Evolutionary conservation across 2,329 filamentous ascomycete genomes (phyloP), one percentile per base, ranked within the genome.

Genomic region (Byssothecium circinans): DNA sequence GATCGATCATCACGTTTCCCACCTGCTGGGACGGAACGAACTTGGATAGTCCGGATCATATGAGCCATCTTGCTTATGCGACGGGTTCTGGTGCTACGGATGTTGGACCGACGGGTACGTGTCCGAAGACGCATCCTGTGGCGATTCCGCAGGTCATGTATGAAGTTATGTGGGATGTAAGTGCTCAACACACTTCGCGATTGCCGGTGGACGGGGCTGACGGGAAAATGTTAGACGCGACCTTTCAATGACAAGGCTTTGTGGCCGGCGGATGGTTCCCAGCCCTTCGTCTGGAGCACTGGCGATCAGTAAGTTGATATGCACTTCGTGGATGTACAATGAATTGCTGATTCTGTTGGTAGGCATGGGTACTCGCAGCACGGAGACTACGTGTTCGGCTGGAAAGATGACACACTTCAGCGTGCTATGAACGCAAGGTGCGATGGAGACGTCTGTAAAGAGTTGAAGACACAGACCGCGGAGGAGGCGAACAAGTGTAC

Each of bases 11-110:
- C 32, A 85, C 86, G 72, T 87, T 89, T 71, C 86, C 86, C 2
- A 87, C 84, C 3, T 89, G 86, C 75, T 88, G 87, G 78, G 80
- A 88, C 71, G 85, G 85, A 18, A 67, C 71, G 38, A 69, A 78
- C n/a, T n/a, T n/a, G n/a, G n/a, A n/a, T n/a, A n/a, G n/a, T n/a
- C n/a, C n/a, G n/a, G n/a, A n/a, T n/a, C 83, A 82, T 74, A 73
- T 53, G 67, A 78, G 79, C 53, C 88, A 88, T 76, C 83, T 85
- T 75, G 77, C 74, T 15, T 88, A 81, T 51, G 55, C 61, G 27
- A 53, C 29, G 2, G 58, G 57, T 8, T 41, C 54, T 14, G 36
- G 42, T 1, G 49, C 56, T 2, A 55, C 48, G 20, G 60, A 61
- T 49, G 60, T 63, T n/a, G 61, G 60, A 2, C 60, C 61, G 8